These are phyloP conservation scores for Ophiosphaerella herpotricha DNA, from an alignment of 2,329 filamentous ascomycete genomes.

Conservation along the genomic window DNA sequence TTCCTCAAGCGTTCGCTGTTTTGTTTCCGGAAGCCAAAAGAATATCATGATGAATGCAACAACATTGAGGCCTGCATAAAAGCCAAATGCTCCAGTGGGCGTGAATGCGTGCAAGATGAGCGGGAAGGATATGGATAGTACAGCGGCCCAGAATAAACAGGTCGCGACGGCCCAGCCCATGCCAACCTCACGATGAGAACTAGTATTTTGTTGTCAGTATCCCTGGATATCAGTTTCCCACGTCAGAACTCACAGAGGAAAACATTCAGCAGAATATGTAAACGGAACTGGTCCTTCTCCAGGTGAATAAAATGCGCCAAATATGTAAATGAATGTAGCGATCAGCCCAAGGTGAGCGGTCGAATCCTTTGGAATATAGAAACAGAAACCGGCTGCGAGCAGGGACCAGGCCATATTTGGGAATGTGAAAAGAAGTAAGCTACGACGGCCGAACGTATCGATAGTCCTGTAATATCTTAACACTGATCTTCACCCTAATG, in stretches of 20 bases:
- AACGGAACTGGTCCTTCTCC: conserved; percentile 5
- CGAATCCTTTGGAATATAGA: background rate
- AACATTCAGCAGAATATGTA: conserved; percentile 1
- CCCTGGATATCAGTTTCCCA: too few relatives aligned
- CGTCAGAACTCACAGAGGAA: background rate
- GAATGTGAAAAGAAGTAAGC: background rate
- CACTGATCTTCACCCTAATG: too few relatives aligned
- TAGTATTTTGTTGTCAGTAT: too few relatives aligned
- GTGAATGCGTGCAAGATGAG: background rate
- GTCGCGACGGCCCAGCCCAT: conserved; percentile 1
- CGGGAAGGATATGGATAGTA: background rate
- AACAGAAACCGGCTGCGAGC: conserved; percentile 1
- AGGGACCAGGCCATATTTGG: conserved; percentile 1
- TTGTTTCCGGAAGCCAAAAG: conserved; percentile 1
- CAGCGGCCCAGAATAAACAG: background rate
- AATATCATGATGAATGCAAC: conserved; percentile 1
- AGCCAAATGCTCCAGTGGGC: background rate
- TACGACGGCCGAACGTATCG: background rate
- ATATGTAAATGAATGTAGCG: conserved; percentile 2
- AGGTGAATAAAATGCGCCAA: conserved; percentile 1
- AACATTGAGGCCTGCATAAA: conserved; percentile 1
- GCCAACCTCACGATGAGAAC: background rate
- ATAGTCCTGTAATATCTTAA: background rate
- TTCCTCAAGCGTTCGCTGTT: conserved; percentile 1
- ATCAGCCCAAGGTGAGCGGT: background rate